Evolutionary conservation across 495 filamentous ascomycete genomes (phyloP).

Genomic region (Immersiella caudata): DNA sequence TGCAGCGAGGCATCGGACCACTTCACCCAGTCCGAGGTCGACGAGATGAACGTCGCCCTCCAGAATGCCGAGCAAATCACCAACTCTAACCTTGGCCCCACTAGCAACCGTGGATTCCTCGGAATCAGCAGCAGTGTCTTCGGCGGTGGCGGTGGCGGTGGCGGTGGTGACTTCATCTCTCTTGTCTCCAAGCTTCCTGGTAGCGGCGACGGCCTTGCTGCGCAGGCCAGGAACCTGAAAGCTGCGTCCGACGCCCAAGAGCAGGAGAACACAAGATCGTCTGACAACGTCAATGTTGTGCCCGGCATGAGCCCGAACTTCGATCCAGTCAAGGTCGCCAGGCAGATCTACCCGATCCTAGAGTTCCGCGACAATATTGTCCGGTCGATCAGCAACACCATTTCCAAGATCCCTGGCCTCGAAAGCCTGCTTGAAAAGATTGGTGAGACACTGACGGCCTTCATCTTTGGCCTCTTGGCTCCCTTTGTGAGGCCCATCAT

Average conservation of each 20-base stretch:
- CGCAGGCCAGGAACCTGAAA: slow-evolving; percentile 77
- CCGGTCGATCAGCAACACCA: slow-evolving; percentile 74
- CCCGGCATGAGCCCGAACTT: slow-evolving; percentile 74
- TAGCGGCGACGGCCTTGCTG: slow-evolving; percentile 68
- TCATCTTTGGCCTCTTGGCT: slow-evolving; percentile 84
- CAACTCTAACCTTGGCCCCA: slow-evolving; percentile 6
- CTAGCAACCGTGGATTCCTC: slow-evolving; percentile 35
- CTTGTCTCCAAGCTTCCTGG: slow-evolving; percentile 79
- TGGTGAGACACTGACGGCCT: slow-evolving; percentile 85
- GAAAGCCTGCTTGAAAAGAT: slow-evolving; percentile 86
- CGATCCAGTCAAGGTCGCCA: slow-evolving; percentile 78
- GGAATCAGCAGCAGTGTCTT: slow-evolving; percentile 28
- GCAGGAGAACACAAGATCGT: slow-evolving; percentile 53
- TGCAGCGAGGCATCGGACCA: slow-evolving; percentile 84
- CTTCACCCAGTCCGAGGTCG: slow-evolving; percentile 92
- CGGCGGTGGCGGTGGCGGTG: slow-evolving; percentile 44
- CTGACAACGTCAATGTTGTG: slow-evolving; percentile 52
- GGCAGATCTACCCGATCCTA: slow-evolving; percentile 91
- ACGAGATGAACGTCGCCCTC: slow-evolving; percentile 81
- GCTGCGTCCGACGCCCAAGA: slow-evolving; percentile 74
- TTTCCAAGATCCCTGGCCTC: slow-evolving; percentile 90
- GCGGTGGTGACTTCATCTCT: slow-evolving; percentile 61
- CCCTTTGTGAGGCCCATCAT: slow-evolving; percentile 92
- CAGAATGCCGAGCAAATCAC: slow-evolving; percentile 52
- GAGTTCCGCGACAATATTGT: slow-evolving; percentile 93